Evolutionary conservation across 2,329 filamentous ascomycete genomes (phyloP).

Genomic region (Neofusicoccum parvum): DNA sequence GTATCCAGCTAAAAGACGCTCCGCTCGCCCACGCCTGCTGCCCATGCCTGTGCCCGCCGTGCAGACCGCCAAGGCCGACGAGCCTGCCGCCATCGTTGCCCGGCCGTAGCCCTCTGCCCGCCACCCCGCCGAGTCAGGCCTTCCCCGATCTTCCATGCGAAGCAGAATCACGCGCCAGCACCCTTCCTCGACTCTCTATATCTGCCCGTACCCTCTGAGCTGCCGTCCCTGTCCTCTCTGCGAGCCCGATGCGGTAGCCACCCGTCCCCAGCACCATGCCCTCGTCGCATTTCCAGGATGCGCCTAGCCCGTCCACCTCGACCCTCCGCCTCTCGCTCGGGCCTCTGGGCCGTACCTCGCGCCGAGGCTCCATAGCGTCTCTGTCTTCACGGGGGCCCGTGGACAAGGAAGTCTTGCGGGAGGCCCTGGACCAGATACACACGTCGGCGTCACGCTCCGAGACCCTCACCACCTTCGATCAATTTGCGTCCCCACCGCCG

Average conservation of each 20-base stretch:
- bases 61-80: conserved; percentile 5
- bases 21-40: neutral
- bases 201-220: neutral
- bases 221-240: neutral
- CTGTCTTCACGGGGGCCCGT: conserved; percentile 36
- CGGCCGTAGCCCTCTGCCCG: conserved; percentile 1
- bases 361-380: conserved; percentile 42
- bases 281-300: conserved; percentile 30
- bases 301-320: conserved; percentile 28
- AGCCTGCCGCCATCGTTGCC: conserved; percentile 1
- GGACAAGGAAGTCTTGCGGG: conserved; percentile 20
- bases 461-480: conserved; percentile 88
- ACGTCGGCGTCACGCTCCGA: conserved; percentile 83
- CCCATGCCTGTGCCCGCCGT: conserved; percentile 11
- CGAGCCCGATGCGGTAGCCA: conserved; percentile 13
- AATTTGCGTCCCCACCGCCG: conserved; percentile 74
- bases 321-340: conserved; percentile 27
- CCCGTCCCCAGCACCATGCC: conserved; percentile 14
- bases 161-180: conserved; percentile 2
- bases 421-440: conserved; percentile 78
- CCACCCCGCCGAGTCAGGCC: conserved; percentile 13
- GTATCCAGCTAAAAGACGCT: neutral
- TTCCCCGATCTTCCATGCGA: conserved; percentile 1
- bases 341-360: conserved; percentile 33
- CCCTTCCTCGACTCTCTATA: neutral